Evolutionary conservation across 2,329 filamentous ascomycete genomes (phyloP).

Genomic region (Fusarium pseudoanthophilum): DNA sequence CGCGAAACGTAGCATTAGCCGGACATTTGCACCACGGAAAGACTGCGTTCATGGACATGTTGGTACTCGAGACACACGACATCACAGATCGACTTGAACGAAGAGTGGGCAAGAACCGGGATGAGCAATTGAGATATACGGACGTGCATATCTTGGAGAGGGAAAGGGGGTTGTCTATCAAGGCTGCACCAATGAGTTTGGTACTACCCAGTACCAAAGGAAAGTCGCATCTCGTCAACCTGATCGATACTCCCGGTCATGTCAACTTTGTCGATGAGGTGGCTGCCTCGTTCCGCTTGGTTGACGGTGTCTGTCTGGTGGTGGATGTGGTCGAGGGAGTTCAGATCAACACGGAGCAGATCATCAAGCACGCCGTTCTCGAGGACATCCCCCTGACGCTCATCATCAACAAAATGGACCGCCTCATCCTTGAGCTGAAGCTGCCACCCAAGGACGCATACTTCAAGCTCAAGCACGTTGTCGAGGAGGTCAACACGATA

Average conservation of each 20-base stretch:
- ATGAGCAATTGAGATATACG: conserved; percentile 94
- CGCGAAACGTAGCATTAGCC: conserved; percentile 89
- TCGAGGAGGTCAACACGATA: conserved; percentile 96
- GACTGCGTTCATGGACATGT: conserved; percentile 98
- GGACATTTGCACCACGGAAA: conserved; percentile 98
- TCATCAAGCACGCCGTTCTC: conserved; percentile 93
- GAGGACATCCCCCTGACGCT: conserved; percentile 90
- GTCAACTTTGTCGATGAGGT: conserved; percentile 99
- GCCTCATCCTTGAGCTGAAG: conserved; percentile 92
- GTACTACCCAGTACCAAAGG: conserved; percentile 88
- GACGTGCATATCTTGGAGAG: conserved; percentile 91
- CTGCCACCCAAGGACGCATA: conserved; percentile 95
- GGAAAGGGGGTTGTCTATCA: conserved; percentile 90
- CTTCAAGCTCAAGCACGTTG: conserved; percentile 98
- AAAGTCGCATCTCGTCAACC: conserved; percentile 95
- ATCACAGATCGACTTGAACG: conserved; percentile 82
- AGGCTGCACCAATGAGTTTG: conserved; percentile 93
- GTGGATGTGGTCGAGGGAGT: conserved; percentile 99
- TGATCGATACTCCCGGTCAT: conserved; percentile 95
- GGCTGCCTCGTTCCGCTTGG: conserved; percentile 84
- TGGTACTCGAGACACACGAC: conserved; percentile 95
- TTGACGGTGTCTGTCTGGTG: conserved; percentile 90
- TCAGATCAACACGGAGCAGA: conserved; percentile 96
- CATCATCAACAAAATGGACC: conserved; percentile 97
- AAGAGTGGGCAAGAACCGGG: conserved; percentile 80